phyloP scores from a whole-genome alignment of 164 flowering plant genomes.

The Protea cynaroides region DNA sequence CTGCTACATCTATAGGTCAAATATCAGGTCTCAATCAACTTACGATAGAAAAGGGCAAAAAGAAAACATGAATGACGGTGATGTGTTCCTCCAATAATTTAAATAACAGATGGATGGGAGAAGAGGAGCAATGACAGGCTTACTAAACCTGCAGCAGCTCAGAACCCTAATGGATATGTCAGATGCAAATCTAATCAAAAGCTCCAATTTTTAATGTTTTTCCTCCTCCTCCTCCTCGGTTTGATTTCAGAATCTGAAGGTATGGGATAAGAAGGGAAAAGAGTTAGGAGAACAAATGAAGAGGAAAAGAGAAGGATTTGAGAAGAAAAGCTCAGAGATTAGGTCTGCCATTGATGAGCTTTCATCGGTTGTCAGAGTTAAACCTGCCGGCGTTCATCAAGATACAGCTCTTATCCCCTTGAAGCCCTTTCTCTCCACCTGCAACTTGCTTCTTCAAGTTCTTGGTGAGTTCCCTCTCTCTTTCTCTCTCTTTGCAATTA shows the following conservation, averaged over 20 bases:
- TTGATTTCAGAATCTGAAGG: not conserved
- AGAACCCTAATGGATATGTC: not conserved
- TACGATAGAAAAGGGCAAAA: too few species aligned
- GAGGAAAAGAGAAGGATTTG: slow-evolving; percentile 43
- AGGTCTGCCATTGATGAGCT: slow-evolving; percentile 62
- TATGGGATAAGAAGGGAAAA: not conserved
- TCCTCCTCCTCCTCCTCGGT: not conserved
- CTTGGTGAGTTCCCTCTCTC: slow-evolving; percentile 48
- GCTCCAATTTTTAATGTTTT: not conserved
- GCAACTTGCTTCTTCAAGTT: slow-evolving; percentile 57
- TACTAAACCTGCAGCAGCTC: not conserved
- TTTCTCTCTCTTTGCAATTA: slow-evolving; percentile 14
- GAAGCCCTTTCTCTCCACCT: slow-evolving; percentile 51
- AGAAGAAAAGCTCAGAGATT: slow-evolving; percentile 35
- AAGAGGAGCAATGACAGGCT: too few species aligned
- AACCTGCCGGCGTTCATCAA: slow-evolving; percentile 13
- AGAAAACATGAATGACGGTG: too few species aligned
- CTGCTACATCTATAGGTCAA: too few species aligned
- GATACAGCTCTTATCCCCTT: slow-evolving; percentile 34
- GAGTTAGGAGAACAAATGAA: slow-evolving; percentile 25
- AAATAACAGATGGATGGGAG: too few species aligned
- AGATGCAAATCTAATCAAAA: not conserved
- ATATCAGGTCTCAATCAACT: too few species aligned
- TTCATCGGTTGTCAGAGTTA: slow-evolving; percentile 27
- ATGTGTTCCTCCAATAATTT: too few species aligned